A percentile compares a stretch with the other conserved stretches of the same genome.
phyloP scores from a whole-genome alignment of 352 stramenopile genomes.

The Globisporangium spiculum region DNA sequence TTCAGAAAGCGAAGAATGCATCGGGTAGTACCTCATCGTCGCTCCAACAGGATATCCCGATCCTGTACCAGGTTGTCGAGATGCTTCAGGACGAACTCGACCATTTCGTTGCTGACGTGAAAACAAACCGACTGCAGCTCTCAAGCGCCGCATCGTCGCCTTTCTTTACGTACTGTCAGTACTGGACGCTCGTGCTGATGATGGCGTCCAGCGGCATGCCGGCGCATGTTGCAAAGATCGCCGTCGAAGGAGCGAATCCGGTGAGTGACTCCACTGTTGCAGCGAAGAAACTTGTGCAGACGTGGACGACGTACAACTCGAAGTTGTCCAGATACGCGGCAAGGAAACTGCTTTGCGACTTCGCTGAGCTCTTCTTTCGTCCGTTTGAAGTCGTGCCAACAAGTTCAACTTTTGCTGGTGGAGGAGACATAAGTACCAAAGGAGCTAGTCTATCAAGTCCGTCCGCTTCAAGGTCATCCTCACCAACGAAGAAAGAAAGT shows the following conservation, averaged over 20 bases:
- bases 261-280: constrained; percentile 21
- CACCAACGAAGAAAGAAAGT: constrained; percentile 21
- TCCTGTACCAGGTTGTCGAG: constrained; percentile 53
- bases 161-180: constrained; percentile 68
- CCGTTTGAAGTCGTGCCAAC: constrained; percentile 31
- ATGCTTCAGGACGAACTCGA: constrained; percentile 54
- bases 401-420: background rate
- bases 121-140: constrained; percentile 62
- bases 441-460: background rate
- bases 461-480: constrained; percentile 12
- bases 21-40: constrained; percentile 22
- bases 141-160: constrained; percentile 21
- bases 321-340: constrained; percentile 49
- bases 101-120: constrained; percentile 59
- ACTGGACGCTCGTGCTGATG: constrained; percentile 64
- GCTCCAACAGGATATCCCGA: constrained; percentile 62
- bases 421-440: background rate
- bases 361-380: constrained; percentile 60
- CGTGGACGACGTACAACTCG: constrained; percentile 54
- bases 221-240: constrained; percentile 54
- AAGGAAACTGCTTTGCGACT: constrained; percentile 58
- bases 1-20: constrained; percentile 2
- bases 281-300: constrained; percentile 47
- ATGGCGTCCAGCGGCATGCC: constrained; percentile 51
- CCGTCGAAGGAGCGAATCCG: constrained; percentile 30